Evolutionary conservation across 129 eudicot species (phyloP), one percentile per base, ranked within the genome.

Genomic region (Rutidosis leptorrhynchoides): DNA sequence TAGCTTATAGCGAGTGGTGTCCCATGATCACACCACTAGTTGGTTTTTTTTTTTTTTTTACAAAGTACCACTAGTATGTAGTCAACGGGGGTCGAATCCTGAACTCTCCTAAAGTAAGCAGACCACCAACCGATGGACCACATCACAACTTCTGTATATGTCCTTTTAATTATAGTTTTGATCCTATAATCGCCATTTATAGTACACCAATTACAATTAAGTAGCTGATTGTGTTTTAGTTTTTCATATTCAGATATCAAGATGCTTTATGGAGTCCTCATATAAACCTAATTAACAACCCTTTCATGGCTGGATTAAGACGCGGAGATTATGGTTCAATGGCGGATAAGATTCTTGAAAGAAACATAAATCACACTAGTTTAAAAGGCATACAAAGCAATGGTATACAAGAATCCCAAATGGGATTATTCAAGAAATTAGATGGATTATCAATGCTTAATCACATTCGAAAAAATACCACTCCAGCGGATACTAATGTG

Each of bases 191-290:
- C n/a, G n/a, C n/a, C n/a, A n/a, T n/a, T n/a, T n/a, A 32, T 29
- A 53, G 14, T 3, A 55, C 35, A 7, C 16, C 25, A 24, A 33
- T 54, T 68, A 48, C n/a, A n/a, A n/a, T n/a, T 30, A 22, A 45
- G 27, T 11, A 17, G 12, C 22, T 9, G 22, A 74, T 29, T 58
- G 33, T 16, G 23, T 40, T 23, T 59, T 43, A 53, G 5, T 23
- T 56, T n/a, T n/a, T 25, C n/a, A 25, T 62, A n/a, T 20, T 64
- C 67, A 88, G 96, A 72, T 78, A 76, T 65, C 76, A 75, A 62
- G 84, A 83, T 78, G 72, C 79, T 58, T 49, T 80, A 14, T 79
- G 87, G 85, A 86, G 65, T 83, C 63, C 65, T 15, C 89, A 78
- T 20, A 3, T 72, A 57, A 78, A 70, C 73, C 72, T 76, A 29